phyloP scores from a whole-genome alignment of 768 basidiomycete genomes.

The Filobasidium wieringae region DNA sequence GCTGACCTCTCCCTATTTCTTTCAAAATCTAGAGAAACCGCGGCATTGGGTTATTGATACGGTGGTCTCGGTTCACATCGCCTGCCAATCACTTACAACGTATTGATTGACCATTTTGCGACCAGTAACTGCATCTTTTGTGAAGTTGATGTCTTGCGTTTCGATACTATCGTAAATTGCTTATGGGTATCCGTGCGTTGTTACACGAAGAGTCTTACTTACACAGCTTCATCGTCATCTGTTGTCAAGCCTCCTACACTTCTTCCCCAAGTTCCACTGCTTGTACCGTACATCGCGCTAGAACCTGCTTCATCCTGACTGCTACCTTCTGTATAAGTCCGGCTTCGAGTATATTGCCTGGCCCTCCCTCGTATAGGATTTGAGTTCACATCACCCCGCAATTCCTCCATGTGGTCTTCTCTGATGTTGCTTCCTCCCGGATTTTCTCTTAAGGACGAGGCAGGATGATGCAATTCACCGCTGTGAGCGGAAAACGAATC shows the following conservation, averaged over 20 bases:
- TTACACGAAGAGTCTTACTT: background rate
- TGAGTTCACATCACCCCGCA: background rate
- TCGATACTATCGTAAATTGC: conserved; percentile 20
- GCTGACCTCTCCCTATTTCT: conserved; percentile 74
- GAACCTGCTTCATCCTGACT: background rate
- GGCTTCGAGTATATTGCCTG: background rate
- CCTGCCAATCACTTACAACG: conserved; percentile 39
- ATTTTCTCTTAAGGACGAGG: too few species aligned
- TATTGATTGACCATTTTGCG: conserved; percentile 70
- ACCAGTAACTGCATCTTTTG: conserved; percentile 31
- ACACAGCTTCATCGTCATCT: background rate
- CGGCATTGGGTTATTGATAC: background rate
- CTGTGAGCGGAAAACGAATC: too few species aligned
- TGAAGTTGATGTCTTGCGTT: conserved; percentile 26
- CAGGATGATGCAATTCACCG: too few species aligned
- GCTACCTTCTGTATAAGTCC: background rate
- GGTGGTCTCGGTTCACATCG: background rate
- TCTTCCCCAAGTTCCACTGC: background rate
- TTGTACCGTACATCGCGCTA: background rate
- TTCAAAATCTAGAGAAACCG: conserved; percentile 45
- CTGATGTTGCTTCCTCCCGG: too few species aligned
- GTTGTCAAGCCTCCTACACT: background rate
- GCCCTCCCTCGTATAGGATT: background rate
- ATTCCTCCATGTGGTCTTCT: background rate
- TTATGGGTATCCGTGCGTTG: background rate